Conservation (phyloP, 495 filamentous ascomycete species). For the Chaetomium fimeti region DNA sequence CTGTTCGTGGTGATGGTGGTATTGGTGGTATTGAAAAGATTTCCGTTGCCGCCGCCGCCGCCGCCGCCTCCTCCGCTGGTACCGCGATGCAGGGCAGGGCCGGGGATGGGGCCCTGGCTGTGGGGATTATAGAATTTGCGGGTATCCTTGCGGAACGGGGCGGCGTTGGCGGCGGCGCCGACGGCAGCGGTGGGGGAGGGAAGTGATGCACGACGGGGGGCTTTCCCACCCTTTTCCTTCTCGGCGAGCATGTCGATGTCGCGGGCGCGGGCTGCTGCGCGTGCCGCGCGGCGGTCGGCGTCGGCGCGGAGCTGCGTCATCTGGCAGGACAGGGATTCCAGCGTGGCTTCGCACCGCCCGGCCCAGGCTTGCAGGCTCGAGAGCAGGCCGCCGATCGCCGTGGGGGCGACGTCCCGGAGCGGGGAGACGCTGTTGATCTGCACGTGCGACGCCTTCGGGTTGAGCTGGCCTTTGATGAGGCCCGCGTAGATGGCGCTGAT, state of each 20-base stretch:
- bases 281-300: slow-evolving; percentile 55
- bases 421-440: slow-evolving; percentile 76
- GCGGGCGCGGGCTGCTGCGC: slow-evolving; percentile 48
- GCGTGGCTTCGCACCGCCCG: slow-evolving; percentile 68
- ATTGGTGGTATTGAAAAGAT: background rate
- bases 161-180: background rate
- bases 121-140: background rate
- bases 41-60: slow-evolving; percentile 11
- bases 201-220: background rate
- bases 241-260: slow-evolving; percentile 50
- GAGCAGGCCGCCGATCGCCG: slow-evolving; percentile 62
- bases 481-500: slow-evolving; percentile 85
- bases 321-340: slow-evolving; percentile 70
- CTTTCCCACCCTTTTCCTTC: slow-evolving; percentile 40
- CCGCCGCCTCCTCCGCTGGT: slow-evolving; percentile 27
- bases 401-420: slow-evolving; percentile 78
- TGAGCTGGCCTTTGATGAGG: slow-evolving; percentile 76
- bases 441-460: slow-evolving; percentile 68
- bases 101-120: background rate
- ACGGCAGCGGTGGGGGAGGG: background rate
- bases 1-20: background rate
- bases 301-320: slow-evolving; percentile 57
- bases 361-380: slow-evolving; percentile 70
- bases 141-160: background rate
- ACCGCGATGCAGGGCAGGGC: slow-evolving; percentile 3